Percentiles rank a stretch among this genome's conserved stretches.
phyloP scores from a whole-genome alignment of 257 asterid species.

The Solanum tacnaense region DNA sequence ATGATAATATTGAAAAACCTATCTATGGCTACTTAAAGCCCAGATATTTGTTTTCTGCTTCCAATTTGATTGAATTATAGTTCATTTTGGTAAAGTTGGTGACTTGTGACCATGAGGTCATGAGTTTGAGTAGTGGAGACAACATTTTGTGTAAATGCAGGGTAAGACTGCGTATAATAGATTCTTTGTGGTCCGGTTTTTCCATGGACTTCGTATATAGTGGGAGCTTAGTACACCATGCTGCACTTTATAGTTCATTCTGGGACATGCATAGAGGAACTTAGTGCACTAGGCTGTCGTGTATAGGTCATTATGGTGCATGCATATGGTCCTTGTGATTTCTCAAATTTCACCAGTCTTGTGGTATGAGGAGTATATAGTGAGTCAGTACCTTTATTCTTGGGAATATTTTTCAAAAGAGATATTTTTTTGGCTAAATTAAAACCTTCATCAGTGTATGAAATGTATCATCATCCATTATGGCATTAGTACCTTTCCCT shows the following conservation, averaged over 20 bases:
- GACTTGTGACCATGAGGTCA: neutral
- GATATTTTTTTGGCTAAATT: neutral
- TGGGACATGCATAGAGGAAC: neutral
- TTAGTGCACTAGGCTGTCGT: neutral
- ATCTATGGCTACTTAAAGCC: neutral
- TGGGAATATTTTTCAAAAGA: neutral
- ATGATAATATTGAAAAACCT: neutral
- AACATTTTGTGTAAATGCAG: neutral
- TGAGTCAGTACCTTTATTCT: neutral
- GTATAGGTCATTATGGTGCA: neutral
- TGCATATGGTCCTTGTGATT: neutral
- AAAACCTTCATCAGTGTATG: neutral
- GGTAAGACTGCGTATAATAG: neutral
- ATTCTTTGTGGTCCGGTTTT: neutral
- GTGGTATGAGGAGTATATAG: neutral
- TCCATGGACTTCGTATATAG: neutral
- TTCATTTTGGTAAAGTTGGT: neutral
- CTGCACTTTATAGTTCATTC: neutral
- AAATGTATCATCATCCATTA: neutral
- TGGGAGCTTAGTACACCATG: neutral
- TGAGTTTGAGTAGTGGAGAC: neutral
- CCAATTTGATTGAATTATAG: neutral
- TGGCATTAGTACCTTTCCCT: neutral
- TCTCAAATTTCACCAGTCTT: neutral
- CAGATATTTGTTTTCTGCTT: neutral